Percentiles rank a stretch among this genome's conserved stretches.
These are phyloP conservation scores for Bacidia rubella DNA, from an alignment of 495 filamentous ascomycete species.

Conservation along the genomic window DNA sequence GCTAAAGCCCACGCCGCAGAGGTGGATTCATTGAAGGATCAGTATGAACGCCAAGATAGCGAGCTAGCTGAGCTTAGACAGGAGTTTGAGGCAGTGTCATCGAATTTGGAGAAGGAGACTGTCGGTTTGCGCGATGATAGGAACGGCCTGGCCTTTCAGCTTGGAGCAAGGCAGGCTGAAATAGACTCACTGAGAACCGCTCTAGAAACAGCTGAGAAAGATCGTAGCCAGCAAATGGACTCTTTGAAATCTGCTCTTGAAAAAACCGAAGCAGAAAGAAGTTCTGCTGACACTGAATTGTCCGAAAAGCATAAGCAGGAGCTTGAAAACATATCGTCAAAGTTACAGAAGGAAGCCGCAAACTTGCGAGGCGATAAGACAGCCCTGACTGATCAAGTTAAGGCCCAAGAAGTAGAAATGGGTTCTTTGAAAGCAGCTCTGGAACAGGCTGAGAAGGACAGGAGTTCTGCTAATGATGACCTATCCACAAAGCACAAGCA, in stretches of 20 bases:
- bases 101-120: not conserved
- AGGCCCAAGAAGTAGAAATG: not conserved
- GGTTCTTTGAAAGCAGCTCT: not conserved
- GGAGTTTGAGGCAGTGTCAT: too few relatives aligned
- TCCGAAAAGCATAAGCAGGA: slow-evolving; percentile 1
- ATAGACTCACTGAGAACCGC: not conserved
- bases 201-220: not conserved
- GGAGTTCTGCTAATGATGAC: not conserved
- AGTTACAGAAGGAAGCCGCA: not conserved
- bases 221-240: not conserved
- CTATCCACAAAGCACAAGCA: not conserved
- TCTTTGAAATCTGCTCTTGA: not conserved
- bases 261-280: not conserved
- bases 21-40: not conserved
- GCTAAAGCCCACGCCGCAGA: not conserved
- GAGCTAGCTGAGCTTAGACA: not conserved
- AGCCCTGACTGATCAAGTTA: not conserved
- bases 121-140: not conserved
- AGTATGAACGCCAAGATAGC: not conserved
- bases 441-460: not conserved
- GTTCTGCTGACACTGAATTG: not conserved
- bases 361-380: not conserved
- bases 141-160: not conserved
- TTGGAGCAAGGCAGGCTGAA: not conserved
- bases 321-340: not conserved